Evolutionary conservation across 2,329 filamentous ascomycete genomes (phyloP).

Genomic region (Calonectria pteridis): DNA sequence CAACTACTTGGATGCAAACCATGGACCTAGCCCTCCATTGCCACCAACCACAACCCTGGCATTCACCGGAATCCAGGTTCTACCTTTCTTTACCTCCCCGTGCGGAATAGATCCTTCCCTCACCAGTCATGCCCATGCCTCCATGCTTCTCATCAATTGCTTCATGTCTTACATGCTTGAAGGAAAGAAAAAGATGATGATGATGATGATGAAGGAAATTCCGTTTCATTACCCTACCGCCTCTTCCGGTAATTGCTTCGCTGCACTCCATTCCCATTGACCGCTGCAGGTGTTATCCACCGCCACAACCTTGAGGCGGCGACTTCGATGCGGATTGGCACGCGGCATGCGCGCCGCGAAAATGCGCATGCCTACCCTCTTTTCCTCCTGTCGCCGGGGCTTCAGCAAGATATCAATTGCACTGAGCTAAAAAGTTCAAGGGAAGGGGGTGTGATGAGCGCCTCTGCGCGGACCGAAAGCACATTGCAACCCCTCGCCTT

Average conservation of each 20-base stretch:
- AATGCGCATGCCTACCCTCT: conserved; percentile 8
- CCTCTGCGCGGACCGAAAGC: conserved; percentile 1
- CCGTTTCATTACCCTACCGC: background rate
- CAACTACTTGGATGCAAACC: background rate
- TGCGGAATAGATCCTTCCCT: background rate
- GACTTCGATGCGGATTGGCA: background rate
- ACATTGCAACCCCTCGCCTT: conserved; percentile 15
- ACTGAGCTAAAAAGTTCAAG: conserved; percentile 12
- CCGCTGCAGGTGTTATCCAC: background rate
- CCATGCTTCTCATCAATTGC: background rate
- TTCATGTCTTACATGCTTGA: background rate
- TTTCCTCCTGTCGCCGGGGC: background rate
- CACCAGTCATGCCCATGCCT: background rate
- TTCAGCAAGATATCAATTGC: conserved; percentile 11
- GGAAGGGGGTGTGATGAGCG: conserved; percentile 13
- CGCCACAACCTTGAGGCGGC: background rate
- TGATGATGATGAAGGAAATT: background rate
- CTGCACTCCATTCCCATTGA: background rate
- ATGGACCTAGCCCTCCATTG: background rate
- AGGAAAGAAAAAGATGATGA: background rate
- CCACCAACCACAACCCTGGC: conserved; percentile 9
- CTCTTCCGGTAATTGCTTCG: background rate
- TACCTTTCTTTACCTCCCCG: background rate
- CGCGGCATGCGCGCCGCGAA: background rate
- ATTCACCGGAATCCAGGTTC: conserved; percentile 17